Conservation (phyloP, 306 rosid genomes). For the Psophocarpus tetragonolobus region DNA sequence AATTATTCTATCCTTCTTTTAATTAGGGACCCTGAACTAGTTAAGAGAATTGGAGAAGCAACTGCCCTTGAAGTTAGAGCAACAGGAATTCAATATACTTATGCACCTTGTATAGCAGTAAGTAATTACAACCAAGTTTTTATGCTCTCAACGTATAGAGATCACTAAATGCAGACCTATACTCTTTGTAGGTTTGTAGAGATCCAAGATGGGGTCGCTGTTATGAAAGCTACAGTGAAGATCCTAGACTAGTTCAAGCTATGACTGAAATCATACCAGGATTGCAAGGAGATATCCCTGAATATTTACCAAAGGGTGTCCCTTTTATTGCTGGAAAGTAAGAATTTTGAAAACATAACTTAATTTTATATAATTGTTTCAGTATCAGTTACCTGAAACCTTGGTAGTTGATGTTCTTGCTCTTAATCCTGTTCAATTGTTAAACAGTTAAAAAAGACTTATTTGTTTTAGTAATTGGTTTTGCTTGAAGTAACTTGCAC, state of each 20-base stretch:
- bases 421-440: background rate
- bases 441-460: background rate
- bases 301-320: slow-evolving; percentile 35
- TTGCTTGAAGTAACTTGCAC: background rate
- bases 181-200: slow-evolving; percentile 49
- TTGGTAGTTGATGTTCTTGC: slow-evolving; percentile 21
- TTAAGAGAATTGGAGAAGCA: slow-evolving; percentile 54
- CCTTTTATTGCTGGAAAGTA: slow-evolving; percentile 52
- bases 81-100: slow-evolving; percentile 52
- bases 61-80: slow-evolving; percentile 63
- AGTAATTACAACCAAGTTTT: background rate
- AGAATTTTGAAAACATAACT: slow-evolving; percentile 10
- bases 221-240: slow-evolving; percentile 59
- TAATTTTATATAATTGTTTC: slow-evolving; percentile 12
- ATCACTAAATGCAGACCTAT: background rate
- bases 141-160: background rate
- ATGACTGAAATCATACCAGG: slow-evolving; percentile 54
- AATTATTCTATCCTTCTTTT: background rate
- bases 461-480: slow-evolving; percentile 5
- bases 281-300: slow-evolving; percentile 47
- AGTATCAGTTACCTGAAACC: background rate
- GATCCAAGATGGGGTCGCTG: slow-evolving; percentile 68
- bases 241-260: slow-evolving; percentile 43
- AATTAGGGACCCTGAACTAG: slow-evolving; percentile 51
- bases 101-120: slow-evolving; percentile 57